These are phyloP conservation scores for Blastobotrys persicus DNA, from an alignment of 1,139 yeast species.

Conservation along the genomic window DNA sequence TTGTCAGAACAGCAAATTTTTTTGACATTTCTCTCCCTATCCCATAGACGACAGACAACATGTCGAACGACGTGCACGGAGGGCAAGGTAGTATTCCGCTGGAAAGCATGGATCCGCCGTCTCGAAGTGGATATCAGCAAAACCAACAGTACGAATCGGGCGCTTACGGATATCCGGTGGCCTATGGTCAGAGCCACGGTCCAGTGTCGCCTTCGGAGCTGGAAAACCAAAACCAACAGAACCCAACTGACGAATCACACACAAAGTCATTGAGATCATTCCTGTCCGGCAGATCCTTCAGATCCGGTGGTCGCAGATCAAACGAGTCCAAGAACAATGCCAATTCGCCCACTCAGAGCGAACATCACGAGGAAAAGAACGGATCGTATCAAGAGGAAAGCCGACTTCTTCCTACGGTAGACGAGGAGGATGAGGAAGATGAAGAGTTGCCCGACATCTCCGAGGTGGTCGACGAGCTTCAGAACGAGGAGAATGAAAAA, in stretches of 20 bases:
- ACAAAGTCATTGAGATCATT: constrained; percentile 20
- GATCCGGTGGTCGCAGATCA: constrained; percentile 13
- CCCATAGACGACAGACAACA: not conserved
- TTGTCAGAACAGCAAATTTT: not conserved
- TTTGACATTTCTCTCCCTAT: not conserved
- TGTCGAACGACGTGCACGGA: not conserved
- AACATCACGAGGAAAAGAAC: constrained; percentile 6
- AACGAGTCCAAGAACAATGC: constrained; percentile 12
- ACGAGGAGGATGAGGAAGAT: constrained; percentile 29
- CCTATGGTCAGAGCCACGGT: not conserved
- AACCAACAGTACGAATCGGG: not conserved
- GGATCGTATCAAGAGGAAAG: constrained; percentile 7
- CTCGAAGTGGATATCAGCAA: not conserved
- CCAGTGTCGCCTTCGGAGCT: not conserved
- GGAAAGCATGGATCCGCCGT: not conserved
- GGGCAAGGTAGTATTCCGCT: not conserved
- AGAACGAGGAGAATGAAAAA: constrained; percentile 19
- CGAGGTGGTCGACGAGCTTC: constrained; percentile 29
- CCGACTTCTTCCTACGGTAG: constrained; percentile 14
- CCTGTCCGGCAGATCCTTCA: constrained; percentile 18
- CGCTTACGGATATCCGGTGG: not conserved
- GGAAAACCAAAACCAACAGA: not conserved
- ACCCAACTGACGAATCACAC: constrained; percentile 2
- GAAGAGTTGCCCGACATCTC: constrained; percentile 31
- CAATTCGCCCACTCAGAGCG: constrained; percentile 13